Evolutionary conservation across 192 early-diverging fungal genomes (phyloP).

Genomic region (Haplosporangium gracile): DNA sequence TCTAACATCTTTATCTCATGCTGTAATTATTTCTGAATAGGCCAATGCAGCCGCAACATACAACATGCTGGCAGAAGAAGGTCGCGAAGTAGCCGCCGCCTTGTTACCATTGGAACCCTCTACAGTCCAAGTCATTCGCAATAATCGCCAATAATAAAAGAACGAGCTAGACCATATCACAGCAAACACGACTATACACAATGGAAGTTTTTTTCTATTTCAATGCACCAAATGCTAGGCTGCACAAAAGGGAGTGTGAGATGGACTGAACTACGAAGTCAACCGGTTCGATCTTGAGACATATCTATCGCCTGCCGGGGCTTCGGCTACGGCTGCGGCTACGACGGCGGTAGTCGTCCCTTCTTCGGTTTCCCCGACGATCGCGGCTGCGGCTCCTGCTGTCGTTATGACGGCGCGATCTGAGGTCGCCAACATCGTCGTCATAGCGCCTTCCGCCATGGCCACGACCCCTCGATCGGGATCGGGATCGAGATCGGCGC

Average conservation of each 20-base stretch:
- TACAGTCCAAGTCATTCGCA: constrained; percentile 30
- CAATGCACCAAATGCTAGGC: neutral
- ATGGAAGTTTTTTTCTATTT: neutral
- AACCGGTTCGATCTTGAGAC: neutral
- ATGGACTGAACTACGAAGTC: neutral
- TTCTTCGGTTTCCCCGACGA: constrained; percentile 40
- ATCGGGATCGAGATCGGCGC: constrained; percentile 33
- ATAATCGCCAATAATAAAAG: constrained; percentile 9
- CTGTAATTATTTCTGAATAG: constrained; percentile 40
- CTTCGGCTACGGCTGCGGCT: constrained; percentile 40
- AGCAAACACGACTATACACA: neutral
- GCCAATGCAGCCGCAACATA: constrained; percentile 69
- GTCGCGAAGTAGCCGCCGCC: constrained; percentile 68
- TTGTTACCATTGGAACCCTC: constrained; percentile 62
- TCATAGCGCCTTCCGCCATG: constrained; percentile 28
- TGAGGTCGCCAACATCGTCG: constrained; percentile 38
- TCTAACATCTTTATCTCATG: neutral
- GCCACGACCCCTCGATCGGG: constrained; percentile 11
- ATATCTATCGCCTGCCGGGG: constrained; percentile 33
- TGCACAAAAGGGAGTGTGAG: neutral
- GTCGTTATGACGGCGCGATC: constrained; percentile 32
- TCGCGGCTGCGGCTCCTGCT: constrained; percentile 39
- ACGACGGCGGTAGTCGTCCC: constrained; percentile 40
- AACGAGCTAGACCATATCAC: neutral
- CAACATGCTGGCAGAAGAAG: constrained; percentile 71